A percentile compares a stretch with the other conserved stretches of the same genome.
phyloP scores from a whole-genome alignment of 257 asterid species.

The Solanum okadae region DNA sequence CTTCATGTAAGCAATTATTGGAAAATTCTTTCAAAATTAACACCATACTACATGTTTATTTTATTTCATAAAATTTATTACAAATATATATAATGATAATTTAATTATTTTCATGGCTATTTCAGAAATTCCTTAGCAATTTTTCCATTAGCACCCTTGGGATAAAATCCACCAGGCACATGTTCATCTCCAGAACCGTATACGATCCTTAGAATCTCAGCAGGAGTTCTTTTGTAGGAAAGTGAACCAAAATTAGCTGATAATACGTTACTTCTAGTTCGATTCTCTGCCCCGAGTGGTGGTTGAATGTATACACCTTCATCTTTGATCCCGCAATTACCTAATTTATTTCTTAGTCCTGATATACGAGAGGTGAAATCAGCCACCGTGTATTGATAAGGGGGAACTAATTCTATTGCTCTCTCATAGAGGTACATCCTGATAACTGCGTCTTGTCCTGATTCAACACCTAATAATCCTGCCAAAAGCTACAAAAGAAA shows the following conservation, averaged over 20 bases:
- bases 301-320: constrained; percentile 32
- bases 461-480: constrained; percentile 38
- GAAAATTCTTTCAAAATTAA: neutral
- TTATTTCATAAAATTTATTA: neutral
- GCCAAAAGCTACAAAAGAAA: constrained; percentile 23
- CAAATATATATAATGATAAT: neutral
- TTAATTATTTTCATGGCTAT: neutral
- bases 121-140: constrained; percentile 19
- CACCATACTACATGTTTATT: neutral
- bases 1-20: neutral
- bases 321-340: constrained; percentile 30
- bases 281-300: constrained; percentile 26
- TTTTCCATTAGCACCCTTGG: constrained; percentile 32
- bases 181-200: constrained; percentile 27
- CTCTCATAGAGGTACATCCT: constrained; percentile 28
- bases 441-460: constrained; percentile 49
- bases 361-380: constrained; percentile 36
- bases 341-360: constrained; percentile 26
- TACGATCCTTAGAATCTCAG: constrained; percentile 25
- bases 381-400: constrained; percentile 28
- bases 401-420: constrained; percentile 12
- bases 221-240: constrained; percentile 25
- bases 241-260: constrained; percentile 32
- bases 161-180: constrained; percentile 35
- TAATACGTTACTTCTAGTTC: constrained; percentile 26